phyloP scores from a whole-genome alignment of 208 protist species.

The Trypanosoma boissoni region DNA sequence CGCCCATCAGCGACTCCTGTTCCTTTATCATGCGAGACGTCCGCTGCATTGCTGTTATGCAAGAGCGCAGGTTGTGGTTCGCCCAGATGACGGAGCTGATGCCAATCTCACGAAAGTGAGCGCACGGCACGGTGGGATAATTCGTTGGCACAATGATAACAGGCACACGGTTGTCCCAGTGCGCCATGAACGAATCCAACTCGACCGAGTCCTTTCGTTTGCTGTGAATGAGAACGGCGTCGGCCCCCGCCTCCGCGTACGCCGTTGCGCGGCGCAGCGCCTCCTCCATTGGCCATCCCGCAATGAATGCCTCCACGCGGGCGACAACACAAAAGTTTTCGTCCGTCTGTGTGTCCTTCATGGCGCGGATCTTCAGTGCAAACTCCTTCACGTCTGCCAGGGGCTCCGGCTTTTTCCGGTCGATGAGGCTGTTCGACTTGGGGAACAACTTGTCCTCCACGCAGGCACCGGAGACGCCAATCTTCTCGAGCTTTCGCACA shows the following conservation, averaged over 20 bases:
- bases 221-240: slow-evolving; percentile 75
- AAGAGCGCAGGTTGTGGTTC: slow-evolving; percentile 64
- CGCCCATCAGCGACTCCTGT: slow-evolving; percentile 45
- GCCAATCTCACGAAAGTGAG: slow-evolving; percentile 50
- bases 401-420: slow-evolving; percentile 39
- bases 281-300: slow-evolving; percentile 76
- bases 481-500: slow-evolving; percentile 65
- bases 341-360: slow-evolving; percentile 71
- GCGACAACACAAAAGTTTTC: slow-evolving; percentile 71
- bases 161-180: slow-evolving; percentile 46
- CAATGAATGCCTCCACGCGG: slow-evolving; percentile 80
- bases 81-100: slow-evolving; percentile 72
- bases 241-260: slow-evolving; percentile 65
- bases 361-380: slow-evolving; percentile 58
- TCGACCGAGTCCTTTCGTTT: slow-evolving; percentile 60
- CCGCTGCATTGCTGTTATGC: slow-evolving; percentile 57
- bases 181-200: slow-evolving; percentile 67
- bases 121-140: slow-evolving; percentile 52
- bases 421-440: slow-evolving; percentile 77
- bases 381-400: slow-evolving; percentile 79
- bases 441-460: slow-evolving; percentile 85
- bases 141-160: slow-evolving; percentile 86
- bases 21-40: slow-evolving; percentile 49
- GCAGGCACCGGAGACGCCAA: slow-evolving; percentile 68
- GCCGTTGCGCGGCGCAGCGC: slow-evolving; percentile 58